These are phyloP conservation scores for Lepiota venenata DNA, from an alignment of 768 basidiomycete species.

Conservation along the genomic window DNA sequence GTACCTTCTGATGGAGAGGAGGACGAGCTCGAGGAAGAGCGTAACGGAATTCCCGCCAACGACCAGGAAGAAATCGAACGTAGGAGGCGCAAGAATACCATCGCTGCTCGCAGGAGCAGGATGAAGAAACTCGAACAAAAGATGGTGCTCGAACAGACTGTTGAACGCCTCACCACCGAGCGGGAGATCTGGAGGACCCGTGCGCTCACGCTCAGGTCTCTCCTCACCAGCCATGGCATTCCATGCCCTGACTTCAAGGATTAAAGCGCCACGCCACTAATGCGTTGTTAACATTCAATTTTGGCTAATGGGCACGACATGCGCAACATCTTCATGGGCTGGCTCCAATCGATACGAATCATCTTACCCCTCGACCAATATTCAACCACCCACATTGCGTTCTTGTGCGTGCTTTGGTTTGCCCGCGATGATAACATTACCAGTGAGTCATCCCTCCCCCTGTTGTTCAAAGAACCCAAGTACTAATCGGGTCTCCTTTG, in stretches of 20 bases:
- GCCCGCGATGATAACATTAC: background rate
- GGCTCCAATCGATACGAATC: conserved; percentile 5
- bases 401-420: conserved; percentile 8
- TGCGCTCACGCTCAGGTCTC: conserved; percentile 44
- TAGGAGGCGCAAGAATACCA: conserved; percentile 81
- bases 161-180: conserved; percentile 52
- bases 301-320: background rate
- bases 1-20: conserved; percentile 48
- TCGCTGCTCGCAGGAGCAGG: conserved; percentile 79
- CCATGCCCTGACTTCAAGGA: conserved; percentile 48
- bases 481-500: conserved; percentile 2
- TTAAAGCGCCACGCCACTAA: conserved; percentile 13
- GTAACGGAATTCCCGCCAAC: conserved; percentile 36
- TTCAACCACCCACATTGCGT: conserved; percentile 2
- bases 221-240: conserved; percentile 56
- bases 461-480: background rate
- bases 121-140: conserved; percentile 72
- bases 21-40: conserved; percentile 40
- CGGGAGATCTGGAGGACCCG: conserved; percentile 61
- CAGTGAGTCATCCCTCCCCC: background rate
- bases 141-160: conserved; percentile 55
- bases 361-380: conserved; percentile 1
- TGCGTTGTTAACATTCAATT: background rate
- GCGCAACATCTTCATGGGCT: conserved; percentile 7
- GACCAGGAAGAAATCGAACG: conserved; percentile 67